Evolutionary conservation across 108 stramenopile genomes (phyloP).

Genomic region (Cylindrotheca closterium): DNA sequence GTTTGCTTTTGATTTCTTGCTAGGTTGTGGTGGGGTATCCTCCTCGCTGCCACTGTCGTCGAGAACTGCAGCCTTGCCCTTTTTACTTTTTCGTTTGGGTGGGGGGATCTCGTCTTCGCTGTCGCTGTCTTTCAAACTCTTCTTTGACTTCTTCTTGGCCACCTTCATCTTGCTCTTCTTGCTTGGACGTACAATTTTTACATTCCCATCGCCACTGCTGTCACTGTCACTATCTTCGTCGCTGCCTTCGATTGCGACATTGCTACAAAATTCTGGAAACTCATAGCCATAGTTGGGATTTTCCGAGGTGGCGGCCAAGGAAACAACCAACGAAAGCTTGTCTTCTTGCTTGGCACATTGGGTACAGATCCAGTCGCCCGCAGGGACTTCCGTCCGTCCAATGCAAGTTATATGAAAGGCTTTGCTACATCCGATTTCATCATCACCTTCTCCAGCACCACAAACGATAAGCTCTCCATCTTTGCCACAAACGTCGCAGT

Average conservation of each 20-base stretch:
- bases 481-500: conserved; percentile 46
- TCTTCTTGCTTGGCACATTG: conserved; percentile 42
- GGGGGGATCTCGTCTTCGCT: neutral
- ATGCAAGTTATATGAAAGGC: conserved; percentile 57
- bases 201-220: neutral
- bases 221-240: conserved; percentile 3
- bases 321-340: neutral
- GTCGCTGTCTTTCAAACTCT: neutral
- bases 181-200: neutral
- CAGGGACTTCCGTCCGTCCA: conserved; percentile 39
- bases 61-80: no score
- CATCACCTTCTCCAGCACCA: conserved; percentile 49
- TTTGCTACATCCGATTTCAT: conserved; percentile 50
- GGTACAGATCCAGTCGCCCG: conserved; percentile 69
- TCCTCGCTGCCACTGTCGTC: no score
- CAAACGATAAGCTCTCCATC: conserved; percentile 65
- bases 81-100: conserved; percentile 5
- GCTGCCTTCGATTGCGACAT: conserved; percentile 3
- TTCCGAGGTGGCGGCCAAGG: neutral
- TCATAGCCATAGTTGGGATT: neutral
- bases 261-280: conserved; percentile 9
- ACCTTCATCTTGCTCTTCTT: neutral
- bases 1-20: neutral
- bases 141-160: neutral
- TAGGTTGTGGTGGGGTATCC: neutral